A percentile compares a stretch with the other conserved stretches of the same genome.
phyloP scores from a whole-genome alignment of 1,284 basidiomycete genomes.

The Phenoliferia sp. region DNA sequence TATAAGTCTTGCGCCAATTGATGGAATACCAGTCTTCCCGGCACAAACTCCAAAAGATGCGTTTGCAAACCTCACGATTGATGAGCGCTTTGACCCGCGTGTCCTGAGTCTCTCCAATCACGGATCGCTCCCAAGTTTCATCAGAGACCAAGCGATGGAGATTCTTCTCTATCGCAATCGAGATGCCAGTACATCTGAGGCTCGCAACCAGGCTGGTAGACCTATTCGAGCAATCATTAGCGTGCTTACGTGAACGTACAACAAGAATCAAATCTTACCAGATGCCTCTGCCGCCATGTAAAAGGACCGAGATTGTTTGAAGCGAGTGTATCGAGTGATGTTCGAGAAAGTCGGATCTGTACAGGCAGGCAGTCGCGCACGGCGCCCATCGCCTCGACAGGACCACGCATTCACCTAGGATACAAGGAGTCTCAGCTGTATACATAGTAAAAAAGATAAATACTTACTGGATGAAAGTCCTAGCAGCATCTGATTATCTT shows the following conservation, averaged over 20 bases:
- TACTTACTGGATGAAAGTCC: not conserved
- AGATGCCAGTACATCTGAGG: slow-evolving; percentile 3
- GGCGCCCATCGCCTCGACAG: not conserved
- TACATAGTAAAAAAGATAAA: not conserved
- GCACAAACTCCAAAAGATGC: slow-evolving; percentile 14
- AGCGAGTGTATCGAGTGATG: slow-evolving; percentile 12
- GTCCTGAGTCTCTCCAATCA: not conserved
- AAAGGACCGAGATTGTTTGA: slow-evolving; percentile 17
- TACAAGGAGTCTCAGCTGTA: not conserved
- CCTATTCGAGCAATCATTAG: not conserved
- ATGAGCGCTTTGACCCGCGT: slow-evolving; percentile 3
- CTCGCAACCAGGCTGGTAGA: not conserved
- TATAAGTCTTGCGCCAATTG: not conserved
- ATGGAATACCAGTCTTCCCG: slow-evolving; percentile 17
- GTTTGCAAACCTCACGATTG: slow-evolving; percentile 13
- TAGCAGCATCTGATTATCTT: not conserved
- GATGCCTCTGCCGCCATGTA: not conserved
- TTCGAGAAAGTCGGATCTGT: slow-evolving; percentile 17
- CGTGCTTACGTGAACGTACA: not conserved
- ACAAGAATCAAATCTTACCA: slow-evolving; percentile 8
- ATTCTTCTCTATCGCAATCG: slow-evolving; percentile 10
- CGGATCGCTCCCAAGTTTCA: slow-evolving; percentile 2
- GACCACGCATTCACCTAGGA: not conserved
- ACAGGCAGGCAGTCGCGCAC: slow-evolving; percentile 10
- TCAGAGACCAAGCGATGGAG: slow-evolving; percentile 12